Conservation (phyloP, 2,329 filamentous ascomycete species). For the Furcasterigmium sp. region DNA sequence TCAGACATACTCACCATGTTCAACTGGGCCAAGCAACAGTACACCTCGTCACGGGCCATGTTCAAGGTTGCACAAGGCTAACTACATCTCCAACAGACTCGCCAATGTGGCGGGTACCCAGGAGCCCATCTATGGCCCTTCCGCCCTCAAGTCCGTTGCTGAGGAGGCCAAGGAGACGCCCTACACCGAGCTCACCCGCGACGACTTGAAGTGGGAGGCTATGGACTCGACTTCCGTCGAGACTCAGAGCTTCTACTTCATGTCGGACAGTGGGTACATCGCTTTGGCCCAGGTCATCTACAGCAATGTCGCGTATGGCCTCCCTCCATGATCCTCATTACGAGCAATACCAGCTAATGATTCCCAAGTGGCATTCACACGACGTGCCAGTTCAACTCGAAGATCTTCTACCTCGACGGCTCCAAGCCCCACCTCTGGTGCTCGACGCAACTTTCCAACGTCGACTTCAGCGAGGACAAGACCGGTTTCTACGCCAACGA, state of each 20-base stretch:
- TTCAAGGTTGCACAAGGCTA: constrained; percentile 16
- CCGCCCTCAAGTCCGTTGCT: constrained; percentile 80
- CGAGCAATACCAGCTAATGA: too few relatives aligned
- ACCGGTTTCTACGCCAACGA: constrained; percentile 81
- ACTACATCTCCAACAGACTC: constrained; percentile 38
- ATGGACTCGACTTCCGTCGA: constrained; percentile 86
- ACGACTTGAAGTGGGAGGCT: constrained; percentile 77
- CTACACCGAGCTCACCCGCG: constrained; percentile 72
- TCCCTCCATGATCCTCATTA: too few relatives aligned
- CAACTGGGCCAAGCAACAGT: constrained; percentile 94
- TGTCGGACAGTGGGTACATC: constrained; percentile 69
- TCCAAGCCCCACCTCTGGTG: constrained; percentile 77
- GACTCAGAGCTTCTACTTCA: constrained; percentile 91
- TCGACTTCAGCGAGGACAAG: constrained; percentile 80
- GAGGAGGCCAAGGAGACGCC: constrained; percentile 72
- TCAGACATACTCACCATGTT: constrained; percentile 55
- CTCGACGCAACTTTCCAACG: constrained; percentile 71
- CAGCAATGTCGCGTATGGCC: constrained; percentile 87
- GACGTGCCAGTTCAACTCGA: constrained; percentile 90
- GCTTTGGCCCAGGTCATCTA: constrained; percentile 90
- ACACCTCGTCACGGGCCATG: constrained; percentile 29
- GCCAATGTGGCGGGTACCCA: constrained; percentile 88
- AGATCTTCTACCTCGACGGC: constrained; percentile 75
- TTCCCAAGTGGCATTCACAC: constrained; percentile 79
- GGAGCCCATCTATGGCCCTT: constrained; percentile 90